Base-by-base conservation (phyloP, 192 early-diverging fungal species). In the Cladochytrium replicatum region DNA sequence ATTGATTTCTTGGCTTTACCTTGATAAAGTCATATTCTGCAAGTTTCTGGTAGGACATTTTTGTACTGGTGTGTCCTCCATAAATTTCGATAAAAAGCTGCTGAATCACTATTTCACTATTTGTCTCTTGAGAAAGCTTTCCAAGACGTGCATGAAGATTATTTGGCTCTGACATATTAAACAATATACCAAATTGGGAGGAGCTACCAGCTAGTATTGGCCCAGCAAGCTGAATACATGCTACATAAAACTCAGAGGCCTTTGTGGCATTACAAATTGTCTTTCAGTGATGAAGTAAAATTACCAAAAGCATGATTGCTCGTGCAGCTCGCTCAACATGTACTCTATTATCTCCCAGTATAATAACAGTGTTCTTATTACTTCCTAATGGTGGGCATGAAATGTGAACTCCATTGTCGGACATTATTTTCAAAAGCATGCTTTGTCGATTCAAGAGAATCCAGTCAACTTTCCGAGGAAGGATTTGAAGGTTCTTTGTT, bases 401-500 rank as follows among this genome's bases (percentile, higher is more conserved):
- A 32, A 88, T 60, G 43, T 76, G 68, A 13, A 77, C 65, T 30
- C 74, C 86, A 69, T 90, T 90, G 52, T 90, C 84, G 28, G 62
- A 57, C 82, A 86, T 85, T 47, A 90, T 83, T 50, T 74, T 65
- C 13, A 61, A 55, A 6, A 90, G 49, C 30, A 76, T 62, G 41
- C 82, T 75, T 28, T 72, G 76, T 27, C 78, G 58, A 48, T 77
- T 71, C 9, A 75, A 64, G 22, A 82, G 57, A 55, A 90, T 68
- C 86, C 85, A 90, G 53, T 90, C 87, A 52, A 87, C 52, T 48
- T 90, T 90, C 25, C 83, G 72, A 6, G 80, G 79, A 4, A 81
- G 54, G 39, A 73, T 67, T 13, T 34, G 62, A 54, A 71, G 61
- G 54, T 50, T 64, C 61, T 72, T 80, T 21, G 31, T 25, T 15